Evolutionary conservation across 1,139 yeast species (phyloP), one percentile per base, ranked within the genome.

Genomic region (Suhomyces wounanorum): DNA sequence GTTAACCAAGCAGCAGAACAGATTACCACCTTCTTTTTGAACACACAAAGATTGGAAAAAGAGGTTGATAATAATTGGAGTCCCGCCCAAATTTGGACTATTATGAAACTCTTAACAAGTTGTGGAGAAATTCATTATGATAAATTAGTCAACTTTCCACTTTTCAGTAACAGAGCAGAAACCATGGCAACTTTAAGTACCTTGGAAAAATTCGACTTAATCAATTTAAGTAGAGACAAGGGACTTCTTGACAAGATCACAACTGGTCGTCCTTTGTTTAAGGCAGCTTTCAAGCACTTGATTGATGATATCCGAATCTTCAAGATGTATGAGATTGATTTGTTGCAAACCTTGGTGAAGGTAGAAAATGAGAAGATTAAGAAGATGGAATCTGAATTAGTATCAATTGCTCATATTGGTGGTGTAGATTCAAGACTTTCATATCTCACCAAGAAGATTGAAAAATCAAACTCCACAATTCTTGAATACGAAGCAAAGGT

Each of bases 51-150:
- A 37, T 42, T 43, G 3, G 59, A 58, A 11, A 51, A 55, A n/a
- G 70, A 66, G 36, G 17, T 26, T 13, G 65, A 60, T 3, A 73
- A 72, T 25, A 81, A 81, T 16, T 84, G 95, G 80, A 80, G 81
- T 42, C 74, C 86, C 6, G 89, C 96, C 1, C 97, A 94, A 62
- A 96, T 91, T 0, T 94, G 99, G 99, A 81, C 79, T 23, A 66
- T 94, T 17, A 83, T 94, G 62, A 87, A 87, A 60, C 58, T 78
- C 41, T 74, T 94, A 43, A 80, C 91, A 1, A 64, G 69, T 7
- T 63, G 69, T 0, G 82, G 79, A 1, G 57, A 62, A 3, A 69
- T 87, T 2, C 59, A 70, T 1, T 87, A 75, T 60, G 73, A 75
- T 40, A 84, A 85, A 11, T 69, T 88, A 44, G 73, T 79, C 35